Evolutionary conservation across 441 rosid species (phyloP).

Genomic region (Jatropha multifida): DNA sequence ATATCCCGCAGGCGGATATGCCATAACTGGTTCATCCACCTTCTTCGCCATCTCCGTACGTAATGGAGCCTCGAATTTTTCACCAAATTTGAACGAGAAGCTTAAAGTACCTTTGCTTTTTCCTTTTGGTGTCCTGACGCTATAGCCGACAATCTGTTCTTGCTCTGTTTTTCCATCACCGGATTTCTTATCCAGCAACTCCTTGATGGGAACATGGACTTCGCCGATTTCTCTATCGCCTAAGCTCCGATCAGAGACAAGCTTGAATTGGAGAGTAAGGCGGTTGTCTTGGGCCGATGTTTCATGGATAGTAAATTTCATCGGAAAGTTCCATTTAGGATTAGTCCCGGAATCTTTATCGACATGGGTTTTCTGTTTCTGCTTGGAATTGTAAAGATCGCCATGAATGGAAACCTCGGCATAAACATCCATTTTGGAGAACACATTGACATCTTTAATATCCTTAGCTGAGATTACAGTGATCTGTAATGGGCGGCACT

Average conservation of each 20-base stretch:
- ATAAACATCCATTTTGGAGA: slow-evolving; percentile 69
- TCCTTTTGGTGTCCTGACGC: slow-evolving; percentile 51
- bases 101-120: slow-evolving; percentile 54
- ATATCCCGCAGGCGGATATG: slow-evolving; percentile 32
- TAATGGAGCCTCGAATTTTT: slow-evolving; percentile 31
- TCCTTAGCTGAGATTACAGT: slow-evolving; percentile 49
- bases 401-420: slow-evolving; percentile 50
- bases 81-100: slow-evolving; percentile 52
- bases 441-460: slow-evolving; percentile 53
- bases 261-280: slow-evolving; percentile 38
- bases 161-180: slow-evolving; percentile 2
- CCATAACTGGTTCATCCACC: slow-evolving; percentile 25
- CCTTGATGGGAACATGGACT: slow-evolving; percentile 58
- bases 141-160: slow-evolving; percentile 30
- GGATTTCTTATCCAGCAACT: slow-evolving; percentile 38
- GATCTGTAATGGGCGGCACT: slow-evolving; percentile 51
- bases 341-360: slow-evolving; percentile 56
- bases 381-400: slow-evolving; percentile 35
- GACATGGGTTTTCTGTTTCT: slow-evolving; percentile 48
- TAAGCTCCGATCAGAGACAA: slow-evolving; percentile 53
- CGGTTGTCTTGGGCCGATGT: slow-evolving; percentile 45
- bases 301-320: slow-evolving; percentile 53
- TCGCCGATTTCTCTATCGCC: slow-evolving; percentile 62
- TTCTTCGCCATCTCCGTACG: slow-evolving; percentile 21
- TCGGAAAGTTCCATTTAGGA: slow-evolving; percentile 55